Percentiles rank a stretch among this genome's conserved stretches.
These are phyloP conservation scores for Gonapodya sp. DNA, from an alignment of 192 early-diverging fungal species.

Conservation along the genomic window DNA sequence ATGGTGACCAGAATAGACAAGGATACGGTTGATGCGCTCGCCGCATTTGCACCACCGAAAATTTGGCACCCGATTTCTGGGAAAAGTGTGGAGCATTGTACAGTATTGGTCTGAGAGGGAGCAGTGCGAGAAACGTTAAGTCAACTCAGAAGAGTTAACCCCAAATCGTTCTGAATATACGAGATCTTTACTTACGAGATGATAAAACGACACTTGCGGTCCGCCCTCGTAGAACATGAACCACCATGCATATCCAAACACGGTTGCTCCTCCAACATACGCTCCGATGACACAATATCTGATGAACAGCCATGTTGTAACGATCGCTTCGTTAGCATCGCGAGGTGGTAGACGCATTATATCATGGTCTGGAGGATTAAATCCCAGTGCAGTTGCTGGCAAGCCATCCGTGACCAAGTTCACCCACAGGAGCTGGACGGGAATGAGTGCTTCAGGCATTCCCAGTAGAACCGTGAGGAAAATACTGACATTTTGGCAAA, in stretches of 20 bases:
- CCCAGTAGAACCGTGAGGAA: slow-evolving; percentile 94
- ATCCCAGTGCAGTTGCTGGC: slow-evolving; percentile 94
- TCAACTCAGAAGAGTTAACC: slow-evolving; percentile 5
- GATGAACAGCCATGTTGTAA: slow-evolving; percentile 89
- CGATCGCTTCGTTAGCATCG: slow-evolving; percentile 74
- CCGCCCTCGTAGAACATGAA: slow-evolving; percentile 87
- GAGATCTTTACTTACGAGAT: slow-evolving; percentile 71
- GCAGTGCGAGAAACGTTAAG: too few relatives aligned
- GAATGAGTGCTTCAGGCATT: slow-evolving; percentile 94
- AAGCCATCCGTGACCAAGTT: slow-evolving; percentile 97
- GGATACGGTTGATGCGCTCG: slow-evolving; percentile 88
- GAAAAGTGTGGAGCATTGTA: slow-evolving; percentile 76
- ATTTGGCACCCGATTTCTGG: slow-evolving; percentile 89
- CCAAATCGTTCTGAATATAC: not conserved
- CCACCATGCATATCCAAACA: slow-evolving; percentile 98
- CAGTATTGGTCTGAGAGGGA: slow-evolving; percentile 68
- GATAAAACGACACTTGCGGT: slow-evolving; percentile 77
- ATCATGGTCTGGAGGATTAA: slow-evolving; percentile 93
- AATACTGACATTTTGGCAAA: slow-evolving; percentile 44
- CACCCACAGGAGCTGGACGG: slow-evolving; percentile 97
- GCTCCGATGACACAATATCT: slow-evolving; percentile 86
- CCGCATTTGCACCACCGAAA: slow-evolving; percentile 68
- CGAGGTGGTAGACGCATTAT: slow-evolving; percentile 92
- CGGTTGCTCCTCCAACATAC: slow-evolving; percentile 87
- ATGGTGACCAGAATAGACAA: slow-evolving; percentile 92